Evolutionary conservation across 352 stramenopile genomes (phyloP), one percentile per base, ranked within the genome.

Genomic region (Phytophthora boehmeriae): DNA sequence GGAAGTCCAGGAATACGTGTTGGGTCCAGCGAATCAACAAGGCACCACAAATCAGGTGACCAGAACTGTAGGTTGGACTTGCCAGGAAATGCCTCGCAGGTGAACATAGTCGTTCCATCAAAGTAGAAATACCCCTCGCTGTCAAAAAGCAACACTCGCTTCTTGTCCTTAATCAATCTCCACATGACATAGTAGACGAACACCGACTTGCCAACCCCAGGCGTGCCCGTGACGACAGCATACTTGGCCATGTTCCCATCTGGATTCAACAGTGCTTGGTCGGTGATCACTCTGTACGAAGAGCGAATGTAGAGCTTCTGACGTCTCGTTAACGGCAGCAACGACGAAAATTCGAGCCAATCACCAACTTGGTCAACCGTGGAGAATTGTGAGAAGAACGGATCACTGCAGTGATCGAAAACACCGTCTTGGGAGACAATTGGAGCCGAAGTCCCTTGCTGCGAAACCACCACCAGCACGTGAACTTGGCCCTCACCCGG

Each of bases 141-240:
- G 13, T 23, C 22, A 11, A 77, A 20, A 55, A 74, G 42, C 46
- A 77, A 39, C 38, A 68, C 63, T 9, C 58, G 58, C 35, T 73
- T 67, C 58, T 68, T 65, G 5, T 54, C 46, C 58, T 71, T 59
- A 49, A 73, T 68, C 63, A 76, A 66, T 43, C 53, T 66, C 63
- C 59, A 73, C 56, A 73, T 60, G 8, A 76, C 36, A 45, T 76
- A 76, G 52, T 72, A 68, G 39, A 76, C 19, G 47, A 76, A 73
- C 44, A 71, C 54, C 28, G 68, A 77, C 45, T 77, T 77, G 2
- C 30, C 30, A 36, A 36, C 11, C 30, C 30, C 30, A 36, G 30
- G 30, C 30, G 30, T 36, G 30, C 30, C 30, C 30, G 30, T 36
- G 30, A 36, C 30, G 30, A 36, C 30, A 36, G 30, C 30, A 36